phyloP scores from a whole-genome alignment of 1,139 yeast species.

The Taphrina wiesneri region DNA sequence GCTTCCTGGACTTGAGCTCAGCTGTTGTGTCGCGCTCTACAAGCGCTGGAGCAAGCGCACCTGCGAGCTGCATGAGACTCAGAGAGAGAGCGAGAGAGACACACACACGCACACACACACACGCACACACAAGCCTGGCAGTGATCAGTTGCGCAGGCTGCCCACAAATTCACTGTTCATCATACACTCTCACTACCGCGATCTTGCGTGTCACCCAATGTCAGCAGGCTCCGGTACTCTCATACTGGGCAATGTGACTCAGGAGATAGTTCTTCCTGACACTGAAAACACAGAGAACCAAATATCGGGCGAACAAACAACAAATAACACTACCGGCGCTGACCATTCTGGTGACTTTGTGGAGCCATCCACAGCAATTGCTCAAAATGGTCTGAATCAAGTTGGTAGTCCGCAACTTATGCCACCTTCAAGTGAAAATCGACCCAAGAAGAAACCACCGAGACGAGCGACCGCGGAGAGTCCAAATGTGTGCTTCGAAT shows the following conservation, averaged over 20 bases:
- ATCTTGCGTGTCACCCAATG: constrained; percentile 5
- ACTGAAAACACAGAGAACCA: neutral
- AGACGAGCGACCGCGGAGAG: constrained; percentile 22
- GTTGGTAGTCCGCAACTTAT: neutral
- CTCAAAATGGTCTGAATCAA: neutral
- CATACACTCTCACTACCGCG: neutral
- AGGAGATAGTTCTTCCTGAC: neutral
- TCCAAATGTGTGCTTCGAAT: constrained; percentile 23
- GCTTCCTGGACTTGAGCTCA: neutral
- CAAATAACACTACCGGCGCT: neutral
- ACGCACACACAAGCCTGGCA: constrained; percentile 5
- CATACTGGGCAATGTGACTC: neutral
- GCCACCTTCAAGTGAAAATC: neutral
- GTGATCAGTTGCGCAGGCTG: constrained; percentile 1
- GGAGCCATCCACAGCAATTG: constrained; percentile 1
- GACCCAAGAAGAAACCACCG: constrained; percentile 23
- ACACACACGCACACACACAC: neutral
- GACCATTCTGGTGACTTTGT: neutral
- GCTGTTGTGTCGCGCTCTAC: constrained; percentile 1
- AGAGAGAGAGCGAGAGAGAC: constrained; percentile 6
- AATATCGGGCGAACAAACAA: neutral
- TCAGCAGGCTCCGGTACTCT: neutral
- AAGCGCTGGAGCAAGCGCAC: neutral
- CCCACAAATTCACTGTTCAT: constrained; percentile 11
- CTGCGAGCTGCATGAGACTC: constrained; percentile 1